Conservation (phyloP, 78 protist genomes). For the Dictyostelium discoideum region DNA sequence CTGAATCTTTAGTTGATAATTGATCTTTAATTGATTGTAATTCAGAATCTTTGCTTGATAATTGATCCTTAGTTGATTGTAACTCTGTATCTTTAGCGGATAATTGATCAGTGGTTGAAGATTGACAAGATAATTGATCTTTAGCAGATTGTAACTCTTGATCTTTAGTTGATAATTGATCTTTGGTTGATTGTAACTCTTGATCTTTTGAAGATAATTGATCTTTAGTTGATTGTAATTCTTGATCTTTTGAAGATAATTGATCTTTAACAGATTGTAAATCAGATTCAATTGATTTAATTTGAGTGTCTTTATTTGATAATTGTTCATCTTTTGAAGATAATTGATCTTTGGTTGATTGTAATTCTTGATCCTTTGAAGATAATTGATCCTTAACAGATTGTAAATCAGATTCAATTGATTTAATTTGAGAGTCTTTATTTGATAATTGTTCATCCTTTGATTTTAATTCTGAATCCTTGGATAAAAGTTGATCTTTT, state of each 20-base stretch:
- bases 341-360: background rate
- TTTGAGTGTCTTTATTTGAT: background rate
- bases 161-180: background rate
- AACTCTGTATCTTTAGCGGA: background rate
- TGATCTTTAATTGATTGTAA: background rate
- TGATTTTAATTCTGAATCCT: background rate
- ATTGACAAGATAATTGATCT: background rate
- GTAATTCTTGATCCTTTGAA: background rate
- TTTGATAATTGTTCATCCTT: background rate
- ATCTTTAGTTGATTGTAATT: background rate
- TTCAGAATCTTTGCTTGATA: background rate
- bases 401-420: background rate
- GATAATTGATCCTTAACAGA: conserved; percentile 5
- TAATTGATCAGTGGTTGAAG: background rate
- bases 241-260: conserved; percentile 1
- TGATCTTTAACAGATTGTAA: background rate
- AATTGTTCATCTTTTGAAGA: background rate
- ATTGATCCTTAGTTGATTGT: background rate
- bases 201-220: background rate
- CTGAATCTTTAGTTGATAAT: background rate
- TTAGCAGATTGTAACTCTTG: background rate
- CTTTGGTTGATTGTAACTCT: background rate
- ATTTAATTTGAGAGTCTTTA: background rate
- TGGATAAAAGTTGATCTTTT: background rate
- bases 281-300: background rate